A percentile compares a stretch with the other conserved stretches of the same genome.
Conservation (phyloP, 78 protist species). For the Paulinella micropora region DNA sequence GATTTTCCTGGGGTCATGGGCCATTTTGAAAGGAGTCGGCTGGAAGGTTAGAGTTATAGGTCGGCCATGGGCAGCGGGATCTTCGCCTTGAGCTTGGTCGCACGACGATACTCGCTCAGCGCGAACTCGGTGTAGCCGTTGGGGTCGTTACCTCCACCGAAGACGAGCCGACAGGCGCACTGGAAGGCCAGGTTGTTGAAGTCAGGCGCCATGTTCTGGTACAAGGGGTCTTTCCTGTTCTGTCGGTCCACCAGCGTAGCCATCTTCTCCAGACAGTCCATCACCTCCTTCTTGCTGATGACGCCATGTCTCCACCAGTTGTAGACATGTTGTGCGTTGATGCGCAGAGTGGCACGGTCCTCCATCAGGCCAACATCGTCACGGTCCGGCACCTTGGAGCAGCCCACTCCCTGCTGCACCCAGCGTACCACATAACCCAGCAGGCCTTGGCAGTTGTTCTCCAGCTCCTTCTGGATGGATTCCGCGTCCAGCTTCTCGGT, state of each 20-base stretch:
- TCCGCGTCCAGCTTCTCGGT: not conserved
- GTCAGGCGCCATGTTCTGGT: slow-evolving; percentile 8
- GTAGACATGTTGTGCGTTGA: slow-evolving; percentile 25
- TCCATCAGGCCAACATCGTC: slow-evolving; percentile 31
- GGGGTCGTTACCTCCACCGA: slow-evolving; percentile 1
- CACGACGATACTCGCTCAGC: not conserved
- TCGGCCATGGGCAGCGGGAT: no score
- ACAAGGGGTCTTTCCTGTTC: slow-evolving; percentile 8
- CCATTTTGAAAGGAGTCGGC: no score
- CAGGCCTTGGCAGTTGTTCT: slow-evolving; percentile 21
- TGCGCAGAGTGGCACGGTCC: slow-evolving; percentile 38
- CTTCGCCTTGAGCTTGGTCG: no score
- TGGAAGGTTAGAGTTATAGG: no score
- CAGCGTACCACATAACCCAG: slow-evolving; percentile 36
- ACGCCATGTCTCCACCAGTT: slow-evolving; percentile 30
- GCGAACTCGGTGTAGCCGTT: slow-evolving; percentile 32
- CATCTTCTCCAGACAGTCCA: not conserved
- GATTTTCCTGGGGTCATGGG: no score
- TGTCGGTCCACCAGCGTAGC: slow-evolving; percentile 23
- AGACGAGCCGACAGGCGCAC: slow-evolving; percentile 11
- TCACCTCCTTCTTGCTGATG: slow-evolving; percentile 17
- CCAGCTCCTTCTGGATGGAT: slow-evolving; percentile 14
- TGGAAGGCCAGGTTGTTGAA: slow-evolving; percentile 13
- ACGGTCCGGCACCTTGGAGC: slow-evolving; percentile 38
- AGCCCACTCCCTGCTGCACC: slow-evolving; percentile 37